Conservation (phyloP, 192 early-diverging fungal species). For the Mortierella claussenii region DNA sequence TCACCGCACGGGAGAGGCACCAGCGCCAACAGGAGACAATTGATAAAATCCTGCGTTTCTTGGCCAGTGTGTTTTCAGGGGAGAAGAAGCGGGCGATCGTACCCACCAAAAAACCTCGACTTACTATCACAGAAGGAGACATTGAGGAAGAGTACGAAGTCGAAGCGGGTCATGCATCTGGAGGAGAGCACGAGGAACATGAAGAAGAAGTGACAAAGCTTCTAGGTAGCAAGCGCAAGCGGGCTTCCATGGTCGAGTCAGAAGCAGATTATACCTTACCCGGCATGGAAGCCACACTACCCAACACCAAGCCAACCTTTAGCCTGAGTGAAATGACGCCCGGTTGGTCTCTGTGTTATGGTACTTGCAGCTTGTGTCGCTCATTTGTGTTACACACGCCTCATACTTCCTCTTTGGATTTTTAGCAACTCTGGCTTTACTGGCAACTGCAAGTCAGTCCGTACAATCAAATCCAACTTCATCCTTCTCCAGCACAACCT, state of each 20-base stretch:
- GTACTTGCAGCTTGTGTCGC: neutral
- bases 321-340: conserved; percentile 36
- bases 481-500: neutral
- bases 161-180: conserved; percentile 2
- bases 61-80: conserved; percentile 85
- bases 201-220: conserved; percentile 31
- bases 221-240: conserved; percentile 40
- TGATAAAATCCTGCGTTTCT: conserved; percentile 92
- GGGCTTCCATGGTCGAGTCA: conserved; percentile 32
- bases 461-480: conserved; percentile 7
- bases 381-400: too few relatives aligned
- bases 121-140: conserved; percentile 47
- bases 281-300: conserved; percentile 18
- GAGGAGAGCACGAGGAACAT: conserved; percentile 27
- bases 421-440: conserved; percentile 29
- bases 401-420: neutral
- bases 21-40: conserved; percentile 91
- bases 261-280: conserved; percentile 18
- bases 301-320: conserved; percentile 11
- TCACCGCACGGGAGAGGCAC: conserved; percentile 78
- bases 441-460: conserved; percentile 27
- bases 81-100: conserved; percentile 62
- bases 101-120: conserved; percentile 59
- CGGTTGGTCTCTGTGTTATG: conserved; percentile 9
- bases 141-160: conserved; percentile 22